Evolutionary conservation across 2,329 filamentous ascomycete genomes (phyloP).

Genomic region (Verticillium klebahnii): DNA sequence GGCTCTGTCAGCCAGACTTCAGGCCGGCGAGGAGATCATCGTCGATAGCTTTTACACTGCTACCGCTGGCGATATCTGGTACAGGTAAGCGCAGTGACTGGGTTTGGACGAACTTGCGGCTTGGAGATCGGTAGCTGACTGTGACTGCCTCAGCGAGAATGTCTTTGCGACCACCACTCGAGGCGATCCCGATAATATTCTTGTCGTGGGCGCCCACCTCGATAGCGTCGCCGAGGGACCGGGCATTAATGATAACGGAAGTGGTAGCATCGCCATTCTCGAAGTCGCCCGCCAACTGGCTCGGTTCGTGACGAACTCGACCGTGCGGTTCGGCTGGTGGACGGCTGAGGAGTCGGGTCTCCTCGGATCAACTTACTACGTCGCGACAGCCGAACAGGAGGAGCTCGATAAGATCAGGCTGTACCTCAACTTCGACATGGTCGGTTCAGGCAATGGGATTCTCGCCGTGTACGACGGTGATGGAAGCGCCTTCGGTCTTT

Average conservation of each 20-base stretch:
- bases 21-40: conserved; percentile 23
- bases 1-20: conserved; percentile 18
- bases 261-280: conserved; percentile 52
- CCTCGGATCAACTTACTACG: conserved; percentile 55
- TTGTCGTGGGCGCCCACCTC: conserved; percentile 56
- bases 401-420: conserved; percentile 50
- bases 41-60: conserved; percentile 3
- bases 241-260: conserved; percentile 64
- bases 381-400: conserved; percentile 37
- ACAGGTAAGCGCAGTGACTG: not conserved
- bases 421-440: conserved; percentile 17
- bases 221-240: conserved; percentile 58
- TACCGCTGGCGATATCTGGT: conserved; percentile 16
- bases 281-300: conserved; percentile 56
- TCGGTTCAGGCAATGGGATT: conserved; percentile 16
- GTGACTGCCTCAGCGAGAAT: conserved; percentile 35
- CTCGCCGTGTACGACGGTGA: conserved; percentile 40
- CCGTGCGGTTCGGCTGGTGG: conserved; percentile 62
- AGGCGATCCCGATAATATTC: conserved; percentile 54
- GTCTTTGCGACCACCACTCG: conserved; percentile 55
- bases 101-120: not conserved
- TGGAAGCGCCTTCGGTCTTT: conserved; percentile 44
- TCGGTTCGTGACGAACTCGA: conserved; percentile 51
- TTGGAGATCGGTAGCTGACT: not conserved
- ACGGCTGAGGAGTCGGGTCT: conserved; percentile 60